Evolutionary conservation across 2,329 filamentous ascomycete species (phyloP), one percentile per base, ranked within the genome.

Genomic region (Acephala macrosclerotiorum): DNA sequence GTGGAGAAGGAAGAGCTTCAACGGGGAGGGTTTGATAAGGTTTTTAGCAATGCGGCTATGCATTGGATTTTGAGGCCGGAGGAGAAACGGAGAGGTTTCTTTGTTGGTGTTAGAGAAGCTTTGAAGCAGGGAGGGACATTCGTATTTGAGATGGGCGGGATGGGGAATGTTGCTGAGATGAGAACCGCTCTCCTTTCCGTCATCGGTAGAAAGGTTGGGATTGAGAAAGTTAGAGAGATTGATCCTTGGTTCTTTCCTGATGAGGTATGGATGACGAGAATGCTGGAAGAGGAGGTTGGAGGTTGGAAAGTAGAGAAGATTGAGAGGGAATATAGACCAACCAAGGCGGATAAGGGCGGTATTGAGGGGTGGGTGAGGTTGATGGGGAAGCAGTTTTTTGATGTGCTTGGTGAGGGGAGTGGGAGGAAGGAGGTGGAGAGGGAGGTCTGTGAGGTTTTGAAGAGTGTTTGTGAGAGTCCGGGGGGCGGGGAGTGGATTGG

Each of bases 181-280:
- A 82, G 86, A 33, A 80, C 85, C 0, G 86, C 87, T 1, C 78
- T 91, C 8, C 77, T 89, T 3, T 79, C 81, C 18, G 84, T 84
- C 1, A 79, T 90, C 0, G 76, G 79, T 1, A 80, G 83, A 1
- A 83, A 86, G 0, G 74, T 88, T 0, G 80, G 85, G 0, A 69
- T 89, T 1, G 72, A 79, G n/a, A 77, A 78, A 11, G 85, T 85
- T 0, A 67, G 79, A 22, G 82, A 80, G 16, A 81, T 79, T 0
- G 84, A 85, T 67, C 90, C 90, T 4, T 93, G 90, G 90, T 92
- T 91, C 77, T 93, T 92, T 75, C 88, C 90, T 0, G 87, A 89
- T 68, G 87, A 89, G 72, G 75, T 69, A 0, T 90, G 88, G 88
- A 83, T 87, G 75, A 76, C 70, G 36, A 33, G 26, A 7, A 68